Evolutionary conservation across 2,329 filamentous ascomycete genomes (phyloP).

Genomic region (Diaporthe australafricana): DNA sequence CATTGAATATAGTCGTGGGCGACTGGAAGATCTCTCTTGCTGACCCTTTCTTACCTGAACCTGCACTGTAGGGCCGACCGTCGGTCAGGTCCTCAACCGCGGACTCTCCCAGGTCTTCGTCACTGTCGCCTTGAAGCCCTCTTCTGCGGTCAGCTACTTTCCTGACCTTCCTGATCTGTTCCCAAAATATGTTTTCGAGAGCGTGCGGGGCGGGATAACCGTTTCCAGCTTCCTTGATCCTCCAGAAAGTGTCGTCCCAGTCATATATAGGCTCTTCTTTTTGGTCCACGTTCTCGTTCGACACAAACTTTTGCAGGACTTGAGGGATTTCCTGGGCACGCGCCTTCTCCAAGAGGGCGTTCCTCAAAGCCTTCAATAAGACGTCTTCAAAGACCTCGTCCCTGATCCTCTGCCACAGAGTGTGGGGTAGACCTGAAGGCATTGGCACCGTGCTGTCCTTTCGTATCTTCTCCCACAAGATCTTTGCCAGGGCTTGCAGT

Average conservation of each 20-base stretch:
- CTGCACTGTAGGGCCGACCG: neutral
- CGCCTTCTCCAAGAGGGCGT: constrained; percentile 1
- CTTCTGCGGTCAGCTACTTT: neutral
- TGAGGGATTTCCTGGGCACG: neutral
- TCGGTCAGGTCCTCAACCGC: neutral
- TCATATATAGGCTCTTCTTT: neutral
- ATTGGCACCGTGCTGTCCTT: neutral
- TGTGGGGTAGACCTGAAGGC: constrained; percentile 19
- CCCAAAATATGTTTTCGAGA: constrained; percentile 30
- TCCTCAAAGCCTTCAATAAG: constrained; percentile 5
- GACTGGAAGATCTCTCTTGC: constrained; percentile 2
- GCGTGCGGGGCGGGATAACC: constrained; percentile 23
- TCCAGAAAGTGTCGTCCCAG: constrained; percentile 25
- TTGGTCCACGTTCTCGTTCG: neutral
- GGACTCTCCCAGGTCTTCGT: neutral
- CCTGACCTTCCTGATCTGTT: constrained; percentile 14
- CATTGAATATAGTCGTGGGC: constrained; percentile 30
- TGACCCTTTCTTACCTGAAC: no score
- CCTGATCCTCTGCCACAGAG: constrained; percentile 24
- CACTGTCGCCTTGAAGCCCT: neutral
- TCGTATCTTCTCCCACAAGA: constrained; percentile 20
- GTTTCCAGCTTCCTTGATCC: constrained; percentile 20
- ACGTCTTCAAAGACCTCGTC: constrained; percentile 20
- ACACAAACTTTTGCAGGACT: neutral
- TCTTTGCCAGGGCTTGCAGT: neutral